Evolutionary conservation across 1,284 basidiomycete genomes (phyloP).

Genomic region (Stygiomarasmius scandens): DNA sequence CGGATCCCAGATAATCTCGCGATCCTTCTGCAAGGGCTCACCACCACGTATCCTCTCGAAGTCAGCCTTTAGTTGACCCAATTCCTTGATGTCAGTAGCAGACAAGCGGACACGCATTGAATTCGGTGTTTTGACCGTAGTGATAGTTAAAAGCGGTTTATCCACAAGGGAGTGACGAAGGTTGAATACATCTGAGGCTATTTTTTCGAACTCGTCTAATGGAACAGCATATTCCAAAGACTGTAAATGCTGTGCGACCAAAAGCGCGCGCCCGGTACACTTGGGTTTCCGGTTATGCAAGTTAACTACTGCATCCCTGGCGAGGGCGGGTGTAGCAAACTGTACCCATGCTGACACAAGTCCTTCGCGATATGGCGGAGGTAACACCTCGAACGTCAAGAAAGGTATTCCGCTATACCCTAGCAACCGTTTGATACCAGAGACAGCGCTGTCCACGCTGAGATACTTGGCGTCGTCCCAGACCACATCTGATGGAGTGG

Average conservation of each 20-base stretch:
- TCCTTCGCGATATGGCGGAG: constrained; percentile 55
- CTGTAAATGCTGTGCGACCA: constrained; percentile 54
- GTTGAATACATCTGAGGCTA: constrained; percentile 39
- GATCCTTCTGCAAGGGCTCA: constrained; percentile 52
- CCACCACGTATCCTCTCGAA: constrained; percentile 64
- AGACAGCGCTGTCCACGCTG: constrained; percentile 39
- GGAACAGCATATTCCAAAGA: constrained; percentile 47
- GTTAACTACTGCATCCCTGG: constrained; percentile 46
- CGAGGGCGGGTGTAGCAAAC: constrained; percentile 51
- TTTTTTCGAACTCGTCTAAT: constrained; percentile 34
- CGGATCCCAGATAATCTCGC: constrained; percentile 60
- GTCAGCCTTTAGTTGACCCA: constrained; percentile 57
- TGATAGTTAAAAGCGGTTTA: constrained; percentile 22
- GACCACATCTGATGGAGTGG: constrained; percentile 50
- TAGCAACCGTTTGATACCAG: constrained; percentile 43
- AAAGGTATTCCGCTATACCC: constrained; percentile 39
- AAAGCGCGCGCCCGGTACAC: constrained; percentile 42
- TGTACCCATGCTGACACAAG: constrained; percentile 53
- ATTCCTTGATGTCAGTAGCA: constrained; percentile 44
- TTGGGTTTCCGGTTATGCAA: constrained; percentile 47
- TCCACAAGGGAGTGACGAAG: constrained; percentile 31
- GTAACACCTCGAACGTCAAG: constrained; percentile 45
- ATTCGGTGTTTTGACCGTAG: background rate
- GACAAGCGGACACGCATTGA: constrained; percentile 41
- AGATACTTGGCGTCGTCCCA: constrained; percentile 53